Conservation (phyloP, 306 rosid genomes). For the Hippophae rhamnoides region DNA sequence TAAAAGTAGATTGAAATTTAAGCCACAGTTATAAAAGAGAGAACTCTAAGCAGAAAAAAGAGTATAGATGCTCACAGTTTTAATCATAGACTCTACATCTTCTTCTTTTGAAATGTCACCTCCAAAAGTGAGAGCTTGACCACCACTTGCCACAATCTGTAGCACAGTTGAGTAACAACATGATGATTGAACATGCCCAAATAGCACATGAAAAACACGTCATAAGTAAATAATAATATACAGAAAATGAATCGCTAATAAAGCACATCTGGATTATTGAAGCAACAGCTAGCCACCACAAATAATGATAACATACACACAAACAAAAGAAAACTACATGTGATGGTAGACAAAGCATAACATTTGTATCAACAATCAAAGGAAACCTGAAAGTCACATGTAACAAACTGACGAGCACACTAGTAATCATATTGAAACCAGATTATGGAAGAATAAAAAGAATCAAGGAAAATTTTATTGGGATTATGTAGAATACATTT, state of each 20-base stretch:
- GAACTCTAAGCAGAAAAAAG: conserved; percentile 2
- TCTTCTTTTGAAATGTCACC: conserved; percentile 87
- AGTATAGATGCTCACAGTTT: conserved; percentile 46
- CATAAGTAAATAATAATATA: not conserved
- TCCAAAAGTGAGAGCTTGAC: conserved; percentile 74
- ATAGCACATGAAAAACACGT: not conserved
- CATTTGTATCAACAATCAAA: not conserved
- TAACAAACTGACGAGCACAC: too few relatives aligned
- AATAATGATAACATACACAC: too few relatives aligned
- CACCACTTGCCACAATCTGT: conserved; percentile 79
- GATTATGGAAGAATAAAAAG: too few relatives aligned
- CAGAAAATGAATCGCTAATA: not conserved
- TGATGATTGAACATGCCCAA: too few relatives aligned
- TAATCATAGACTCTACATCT: conserved; percentile 76
- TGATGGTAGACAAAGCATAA: too few relatives aligned
- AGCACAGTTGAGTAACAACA: not conserved
- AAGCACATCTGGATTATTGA: too few relatives aligned
- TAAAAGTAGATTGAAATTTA: conserved; percentile 8
- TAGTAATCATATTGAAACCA: too few relatives aligned
- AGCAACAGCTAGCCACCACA: too few relatives aligned
- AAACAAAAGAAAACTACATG: too few relatives aligned
- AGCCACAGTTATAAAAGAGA: conserved; percentile 15
- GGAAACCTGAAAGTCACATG: not conserved
- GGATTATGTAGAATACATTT: too few relatives aligned
- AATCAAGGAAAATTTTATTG: too few relatives aligned